These are phyloP conservation scores for Fusarium vanettenii DNA, from an alignment of 2,329 filamentous ascomycete genomes.

Conservation along the genomic window DNA sequence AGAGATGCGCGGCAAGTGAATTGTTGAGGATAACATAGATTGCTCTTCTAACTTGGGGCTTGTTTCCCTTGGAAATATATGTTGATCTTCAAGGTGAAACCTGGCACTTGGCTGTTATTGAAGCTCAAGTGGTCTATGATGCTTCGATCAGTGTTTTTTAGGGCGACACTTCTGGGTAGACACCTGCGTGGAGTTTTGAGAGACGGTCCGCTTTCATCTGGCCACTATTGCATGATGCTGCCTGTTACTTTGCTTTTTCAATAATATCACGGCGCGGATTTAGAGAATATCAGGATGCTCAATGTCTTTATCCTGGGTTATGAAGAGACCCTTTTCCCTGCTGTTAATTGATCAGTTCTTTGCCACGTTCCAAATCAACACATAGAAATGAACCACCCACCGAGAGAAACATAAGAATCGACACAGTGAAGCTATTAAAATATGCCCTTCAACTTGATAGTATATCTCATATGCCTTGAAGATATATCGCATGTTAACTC, in stretches of 20 bases:
- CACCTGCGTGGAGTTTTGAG: neutral
- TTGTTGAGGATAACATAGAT: neutral
- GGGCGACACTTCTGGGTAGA: neutral
- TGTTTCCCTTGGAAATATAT: neutral
- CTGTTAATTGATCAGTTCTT: neutral
- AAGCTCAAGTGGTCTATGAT: neutral
- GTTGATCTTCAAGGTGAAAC: neutral
- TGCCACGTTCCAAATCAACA: neutral
- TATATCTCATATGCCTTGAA: neutral
- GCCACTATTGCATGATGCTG: neutral
- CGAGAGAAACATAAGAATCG: neutral
- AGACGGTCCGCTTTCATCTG: neutral
- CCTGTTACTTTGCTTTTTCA: neutral
- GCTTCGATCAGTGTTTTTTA: fast-evolving
- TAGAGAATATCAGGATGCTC: neutral
- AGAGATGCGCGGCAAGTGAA: neutral
- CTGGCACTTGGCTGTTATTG: fast-evolving
- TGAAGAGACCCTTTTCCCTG: neutral
- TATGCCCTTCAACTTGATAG: neutral
- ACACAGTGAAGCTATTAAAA: neutral
- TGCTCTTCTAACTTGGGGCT: neutral
- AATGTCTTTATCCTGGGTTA: neutral
- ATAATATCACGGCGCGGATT: too few relatives aligned
- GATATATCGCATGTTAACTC: neutral
- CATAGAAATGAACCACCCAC: neutral